A percentile compares a stretch with the other conserved stretches of the same genome.
Conservation (phyloP, 805 yeast genomes). For the Saccharomycopsis amapae region DNA sequence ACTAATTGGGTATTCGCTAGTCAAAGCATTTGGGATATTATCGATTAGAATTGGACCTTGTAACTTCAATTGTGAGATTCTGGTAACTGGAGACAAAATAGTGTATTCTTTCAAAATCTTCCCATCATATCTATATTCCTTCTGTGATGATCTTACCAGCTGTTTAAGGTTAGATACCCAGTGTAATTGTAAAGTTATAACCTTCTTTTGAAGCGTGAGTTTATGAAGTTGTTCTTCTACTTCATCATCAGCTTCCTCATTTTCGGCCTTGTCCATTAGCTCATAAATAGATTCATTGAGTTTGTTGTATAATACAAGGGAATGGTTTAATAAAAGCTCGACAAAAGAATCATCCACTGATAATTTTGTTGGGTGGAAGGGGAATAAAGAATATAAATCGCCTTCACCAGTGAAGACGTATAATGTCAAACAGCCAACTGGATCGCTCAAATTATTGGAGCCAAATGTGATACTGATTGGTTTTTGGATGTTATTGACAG, state of each 20-base stretch:
- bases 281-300: neutral
- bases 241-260: slow-evolving; percentile 2
- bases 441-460: slow-evolving; percentile 26
- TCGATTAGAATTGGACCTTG: slow-evolving; percentile 17
- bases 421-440: slow-evolving; percentile 42
- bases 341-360: slow-evolving; percentile 27
- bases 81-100: neutral
- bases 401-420: slow-evolving; percentile 48
- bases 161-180: neutral
- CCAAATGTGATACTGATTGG: slow-evolving; percentile 27
- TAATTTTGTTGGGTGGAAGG: slow-evolving; percentile 50
- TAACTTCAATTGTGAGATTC: neutral
- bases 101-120: neutral
- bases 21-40: slow-evolving; percentile 5
- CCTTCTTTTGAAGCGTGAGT: neutral
- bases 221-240: neutral
- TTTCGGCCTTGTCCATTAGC: neutral
- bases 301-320: neutral
- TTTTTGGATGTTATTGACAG: slow-evolving; percentile 22
- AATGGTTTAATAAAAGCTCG: neutral
- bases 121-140: slow-evolving; percentile 1
- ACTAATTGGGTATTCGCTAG: slow-evolving; percentile 2
- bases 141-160: neutral
- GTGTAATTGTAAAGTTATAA: neutral
- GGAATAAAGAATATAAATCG: slow-evolving; percentile 53